Base-by-base conservation (phyloP, 805 yeast species). In the Lipomyces mesembrius region DNA sequence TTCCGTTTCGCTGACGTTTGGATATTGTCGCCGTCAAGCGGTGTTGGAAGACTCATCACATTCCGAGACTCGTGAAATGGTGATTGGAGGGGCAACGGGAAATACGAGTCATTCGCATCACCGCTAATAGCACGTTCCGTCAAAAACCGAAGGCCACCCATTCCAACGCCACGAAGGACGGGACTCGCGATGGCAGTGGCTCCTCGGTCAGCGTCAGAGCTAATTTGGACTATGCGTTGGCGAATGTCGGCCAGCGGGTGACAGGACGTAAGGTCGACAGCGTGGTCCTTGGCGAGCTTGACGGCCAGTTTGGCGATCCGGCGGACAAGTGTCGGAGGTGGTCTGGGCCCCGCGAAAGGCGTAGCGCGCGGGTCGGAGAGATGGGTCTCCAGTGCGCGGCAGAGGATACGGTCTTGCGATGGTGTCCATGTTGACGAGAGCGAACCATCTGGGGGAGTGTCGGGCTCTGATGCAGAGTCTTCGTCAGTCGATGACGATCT, bases 311-410 rank as follows among this genome's bases (percentile, higher is more conserved):
- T 59, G 11, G 64, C 65, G 34, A 66, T 66, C 12, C 62, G 57
- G 53, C 57, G 66, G 2, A 62, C 56, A 1, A 66, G 46, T 2
- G 49, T 51, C 25, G 69, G 57, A 14, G 69, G 69, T 5, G 69
- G 69, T 6, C 59, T 57, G 1, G 57, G 12, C 12, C 69, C 69
- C 0, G 57, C 66, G 39, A 66, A 66, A 1, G 69, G 69, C 8
- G 69, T 64, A 22, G 62, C 57, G 17, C 64, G 58, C 3, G 69
- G 69, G 49, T 66, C 69, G 34, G 54, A 58, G 12, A 66, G 55
- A 25, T 66, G 66, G 5, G 29, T 27, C 25, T 62, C 62, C 20
- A 66, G 58, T n/a, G 69, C 69, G n/a, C 58, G 59, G 25, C 55
- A 43, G 25, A 66, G 34, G 11, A 63, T 22, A 7, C 52, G 22